Evolutionary conservation across 805 yeast species (phyloP), one percentile per base, ranked within the genome.

Genomic region (Yamadazyma paraphyllophila): DNA sequence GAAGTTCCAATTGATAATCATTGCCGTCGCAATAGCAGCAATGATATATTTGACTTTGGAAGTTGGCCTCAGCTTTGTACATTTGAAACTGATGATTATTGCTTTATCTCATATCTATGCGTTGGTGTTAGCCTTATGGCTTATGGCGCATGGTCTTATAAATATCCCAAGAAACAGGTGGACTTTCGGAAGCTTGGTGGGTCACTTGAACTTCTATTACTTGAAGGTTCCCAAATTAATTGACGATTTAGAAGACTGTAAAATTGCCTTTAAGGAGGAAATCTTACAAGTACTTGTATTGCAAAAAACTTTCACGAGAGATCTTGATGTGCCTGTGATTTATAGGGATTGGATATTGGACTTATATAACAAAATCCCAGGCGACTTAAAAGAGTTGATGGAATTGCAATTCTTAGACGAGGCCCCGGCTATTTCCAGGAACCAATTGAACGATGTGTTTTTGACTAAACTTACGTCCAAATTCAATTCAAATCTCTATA

Each of bases 101-200:
- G 91, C 94, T 0, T 56, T 85, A 9, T 80, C 94, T 1, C 94
- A 88, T 60, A 81, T 85, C 15, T 88, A 88, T 60, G 78, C 95
- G 0, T 71, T 88, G 57, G 71, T 83, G 1, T 57, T 88, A 29
- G 90, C 92, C 2, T 73, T 86, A 16, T 87, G 94, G 92, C 66
- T 88, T 47, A 81, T 88, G 86, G 87, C 92, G 2, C 91, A 88
- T 61, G 96, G 96, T 0, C 63, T 86, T 40, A 77, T 86, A 13
- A 74, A 76, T 36, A 70, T 87, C 2, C 95, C 96, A 0, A 72
- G 86, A 46, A 61, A 48, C 46, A 66, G 48, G 61, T 76, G 60
- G 76, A 58, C 52, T 17, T 65, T 62, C 46, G 75, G 76, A 2
- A 61, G 51, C 35, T 45, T 63, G 16, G 44, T 62, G 13, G 52